phyloP scores from a whole-genome alignment of 768 basidiomycete species.

The Mycena vitilis region DNA sequence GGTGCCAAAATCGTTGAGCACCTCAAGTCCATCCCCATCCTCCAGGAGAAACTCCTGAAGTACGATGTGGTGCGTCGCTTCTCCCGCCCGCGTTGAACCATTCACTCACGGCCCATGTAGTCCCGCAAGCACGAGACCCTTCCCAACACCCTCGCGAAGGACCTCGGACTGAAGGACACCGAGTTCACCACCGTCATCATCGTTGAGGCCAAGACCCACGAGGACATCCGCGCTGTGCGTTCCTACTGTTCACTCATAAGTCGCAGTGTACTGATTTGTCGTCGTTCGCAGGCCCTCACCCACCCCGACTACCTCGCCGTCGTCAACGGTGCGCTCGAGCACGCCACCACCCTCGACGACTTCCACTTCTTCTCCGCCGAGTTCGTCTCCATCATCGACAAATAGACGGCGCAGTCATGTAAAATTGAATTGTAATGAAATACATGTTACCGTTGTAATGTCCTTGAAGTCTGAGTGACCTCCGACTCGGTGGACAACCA shows the following conservation, averaged over 20 bases:
- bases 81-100: neutral
- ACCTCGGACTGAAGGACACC: constrained; percentile 2
- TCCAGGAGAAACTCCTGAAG: neutral
- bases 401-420: too few species aligned
- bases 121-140: too few species aligned
- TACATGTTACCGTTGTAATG: too few species aligned
- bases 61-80: neutral
- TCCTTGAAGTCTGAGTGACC: too few species aligned
- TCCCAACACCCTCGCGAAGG: neutral
- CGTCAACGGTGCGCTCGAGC: neutral
- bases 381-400: constrained; percentile 6
- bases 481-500: too few species aligned
- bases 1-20: neutral
- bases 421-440: too few species aligned
- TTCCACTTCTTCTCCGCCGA: constrained; percentile 15
- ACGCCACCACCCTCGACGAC: neutral
- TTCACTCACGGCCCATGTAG: too few species aligned
- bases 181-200: neutral
- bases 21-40: neutral
- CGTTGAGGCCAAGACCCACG: neutral
- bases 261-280: neutral
- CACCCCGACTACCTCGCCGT: neutral
- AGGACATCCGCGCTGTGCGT: constrained; percentile 7
- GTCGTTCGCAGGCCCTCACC: neutral
- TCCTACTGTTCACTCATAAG: too few species aligned